phyloP scores from a whole-genome alignment of 202 grass and related monocot species.

The Carex arenaria region DNA sequence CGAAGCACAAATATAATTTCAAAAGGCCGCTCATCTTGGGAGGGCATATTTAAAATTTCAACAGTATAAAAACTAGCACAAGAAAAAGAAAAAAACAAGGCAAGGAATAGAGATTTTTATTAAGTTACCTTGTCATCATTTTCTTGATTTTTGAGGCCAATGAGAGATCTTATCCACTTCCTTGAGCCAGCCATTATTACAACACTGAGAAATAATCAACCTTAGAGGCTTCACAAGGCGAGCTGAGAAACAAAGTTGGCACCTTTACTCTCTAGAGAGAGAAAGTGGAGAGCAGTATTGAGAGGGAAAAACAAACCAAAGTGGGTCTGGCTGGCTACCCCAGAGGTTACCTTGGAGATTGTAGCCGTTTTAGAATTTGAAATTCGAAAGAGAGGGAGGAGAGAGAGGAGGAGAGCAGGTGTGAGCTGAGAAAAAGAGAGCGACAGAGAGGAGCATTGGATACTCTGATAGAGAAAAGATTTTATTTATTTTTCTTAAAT shows the following conservation, averaged over 20 bases:
- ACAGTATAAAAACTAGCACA: not conserved
- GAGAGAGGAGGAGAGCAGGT: not conserved
- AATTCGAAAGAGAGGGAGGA: slow-evolving; percentile 76
- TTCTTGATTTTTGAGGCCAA: slow-evolving; percentile 85
- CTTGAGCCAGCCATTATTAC: slow-evolving; percentile 56
- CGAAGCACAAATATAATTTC: not conserved
- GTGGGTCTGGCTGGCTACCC: slow-evolving; percentile 24
- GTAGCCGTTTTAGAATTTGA: slow-evolving; percentile 53
- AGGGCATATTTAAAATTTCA: not conserved
- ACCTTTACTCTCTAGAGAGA: not conserved
- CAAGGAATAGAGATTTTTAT: not conserved
- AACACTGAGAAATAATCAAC: slow-evolving; percentile 15
- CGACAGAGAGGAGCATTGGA: slow-evolving; percentile 18
- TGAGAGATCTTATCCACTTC: slow-evolving; percentile 85
- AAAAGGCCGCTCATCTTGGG: not conserved
- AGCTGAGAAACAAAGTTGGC: slow-evolving; percentile 11
- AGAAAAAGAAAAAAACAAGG: not conserved
- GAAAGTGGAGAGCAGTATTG: not conserved
- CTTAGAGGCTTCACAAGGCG: not conserved
- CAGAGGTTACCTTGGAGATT: slow-evolving; percentile 25
- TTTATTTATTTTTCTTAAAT: not conserved
- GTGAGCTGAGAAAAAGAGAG: slow-evolving; percentile 17
- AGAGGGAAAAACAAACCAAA: not conserved
- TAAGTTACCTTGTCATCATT: slow-evolving; percentile 49
- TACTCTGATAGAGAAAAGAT: slow-evolving; percentile 22